phyloP scores from a whole-genome alignment of 2,329 filamentous ascomycete species.

The Aspergillus alliaceus region DNA sequence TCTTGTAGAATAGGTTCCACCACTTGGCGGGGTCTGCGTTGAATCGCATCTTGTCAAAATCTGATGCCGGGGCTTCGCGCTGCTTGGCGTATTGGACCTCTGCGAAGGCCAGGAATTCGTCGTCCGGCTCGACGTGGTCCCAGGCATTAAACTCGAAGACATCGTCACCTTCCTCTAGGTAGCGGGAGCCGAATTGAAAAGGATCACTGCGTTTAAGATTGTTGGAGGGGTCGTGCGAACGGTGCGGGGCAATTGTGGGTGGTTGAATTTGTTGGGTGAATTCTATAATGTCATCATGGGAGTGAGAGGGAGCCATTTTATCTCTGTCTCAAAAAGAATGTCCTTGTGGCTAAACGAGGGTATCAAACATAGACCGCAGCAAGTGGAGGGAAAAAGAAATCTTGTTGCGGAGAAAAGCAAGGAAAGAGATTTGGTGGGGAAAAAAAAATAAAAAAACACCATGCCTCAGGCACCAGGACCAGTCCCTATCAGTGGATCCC shows the following conservation, averaged over 20 bases:
- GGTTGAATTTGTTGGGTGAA: constrained; percentile 49
- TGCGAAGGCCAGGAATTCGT: constrained; percentile 81
- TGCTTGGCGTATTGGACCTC: constrained; percentile 83
- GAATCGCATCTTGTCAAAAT: constrained; percentile 89
- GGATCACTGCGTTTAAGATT: constrained; percentile 88
- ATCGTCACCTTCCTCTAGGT: constrained; percentile 78
- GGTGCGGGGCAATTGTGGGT: constrained; percentile 55
- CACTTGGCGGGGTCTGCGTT: constrained; percentile 88
- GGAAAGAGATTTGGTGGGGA: constrained; percentile 1
- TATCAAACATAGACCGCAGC: not conserved
- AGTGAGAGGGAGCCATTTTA: constrained; percentile 10
- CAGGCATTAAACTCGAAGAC: constrained; percentile 98
- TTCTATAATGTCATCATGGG: constrained; percentile 29
- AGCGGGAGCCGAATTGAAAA: constrained; percentile 92
- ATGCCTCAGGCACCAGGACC: constrained; percentile 7
- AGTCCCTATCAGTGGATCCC: not conserved
- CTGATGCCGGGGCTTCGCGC: constrained; percentile 79
- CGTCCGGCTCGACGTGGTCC: constrained; percentile 96
- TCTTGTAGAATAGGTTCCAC: constrained; percentile 99
- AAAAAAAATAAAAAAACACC: not conserved
- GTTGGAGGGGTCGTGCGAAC: constrained; percentile 67
- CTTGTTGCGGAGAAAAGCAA: not conserved
- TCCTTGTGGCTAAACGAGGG: not conserved
- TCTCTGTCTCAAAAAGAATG: not conserved
- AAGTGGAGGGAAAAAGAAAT: not conserved